Evolutionary conservation across 768 basidiomycete genomes (phyloP), one percentile per base, ranked within the genome.

Genomic region (Pulveroboletus sp.): DNA sequence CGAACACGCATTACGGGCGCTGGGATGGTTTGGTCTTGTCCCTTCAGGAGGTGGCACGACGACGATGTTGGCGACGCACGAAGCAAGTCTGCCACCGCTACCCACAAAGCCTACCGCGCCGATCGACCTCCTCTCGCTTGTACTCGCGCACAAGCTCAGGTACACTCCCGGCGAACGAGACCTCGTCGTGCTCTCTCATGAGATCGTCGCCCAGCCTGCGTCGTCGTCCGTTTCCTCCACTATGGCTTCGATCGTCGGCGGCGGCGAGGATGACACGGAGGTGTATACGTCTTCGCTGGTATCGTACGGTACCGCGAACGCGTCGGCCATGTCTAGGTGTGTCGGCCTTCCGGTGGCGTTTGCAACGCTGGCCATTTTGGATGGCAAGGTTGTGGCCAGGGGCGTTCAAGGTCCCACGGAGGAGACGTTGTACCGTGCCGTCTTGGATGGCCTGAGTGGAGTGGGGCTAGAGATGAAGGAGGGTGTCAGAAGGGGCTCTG

Each of bases 281-380:
- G 75, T 81, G 30, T 78, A 92, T 56, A 83, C 81, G 10, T 87
- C 89, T 8, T 76, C 79, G 21, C 65, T 93, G 13, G 71, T 84
- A 21, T 69, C 76, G 30, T 86, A 85, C 57, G 92, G 84, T 1
- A 76, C 73, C 17, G 54, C 70, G 7, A 63, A 60, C 1, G 78
- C 76, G 3, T 86, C 87, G 0, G 93, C 93, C 5, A 96, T 96
- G 93, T 81, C 91, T n/a, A 75, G 83, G 28, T 90, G 88, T 3
- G 93, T 96, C 15, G 93, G 93, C 5, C 68, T 93, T 39, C 93
- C 93, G 0, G 81, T 94, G 7, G 93, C 89, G 1, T 80, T 93
- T 59, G 91, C 91, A 1, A 82, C 91, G 2, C 64, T 87, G 57
- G 73, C 75, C 31, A 75, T 93, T 6, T 67, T 89, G 35, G 85